Evolutionary conservation across 768 basidiomycete species (phyloP).

Genomic region (Lyophyllum decastes): DNA sequence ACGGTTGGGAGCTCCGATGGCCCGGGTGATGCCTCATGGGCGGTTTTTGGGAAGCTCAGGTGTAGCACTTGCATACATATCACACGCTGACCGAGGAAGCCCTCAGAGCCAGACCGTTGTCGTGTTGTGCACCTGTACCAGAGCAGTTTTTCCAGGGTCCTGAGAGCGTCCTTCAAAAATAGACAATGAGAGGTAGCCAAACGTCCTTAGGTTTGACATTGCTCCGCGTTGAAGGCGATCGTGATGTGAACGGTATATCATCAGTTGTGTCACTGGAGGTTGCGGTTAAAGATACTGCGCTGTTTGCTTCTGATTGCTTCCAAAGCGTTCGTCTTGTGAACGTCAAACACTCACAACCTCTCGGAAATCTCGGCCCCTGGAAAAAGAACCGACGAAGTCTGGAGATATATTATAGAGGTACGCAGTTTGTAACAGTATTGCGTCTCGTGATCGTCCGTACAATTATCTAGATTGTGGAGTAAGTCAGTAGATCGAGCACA

Average conservation of each 20-base stretch:
- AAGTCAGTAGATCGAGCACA: background rate
- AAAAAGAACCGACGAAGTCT: no score
- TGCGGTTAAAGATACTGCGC: background rate
- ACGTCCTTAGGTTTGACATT: background rate
- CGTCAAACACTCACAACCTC: background rate
- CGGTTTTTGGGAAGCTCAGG: background rate
- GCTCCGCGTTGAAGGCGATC: background rate
- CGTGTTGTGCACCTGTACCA: background rate
- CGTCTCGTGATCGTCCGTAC: background rate
- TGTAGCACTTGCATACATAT: background rate
- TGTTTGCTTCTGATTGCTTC: background rate
- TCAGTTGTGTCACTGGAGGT: background rate
- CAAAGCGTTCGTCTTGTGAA: background rate
- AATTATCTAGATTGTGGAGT: background rate
- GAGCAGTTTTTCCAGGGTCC: background rate
- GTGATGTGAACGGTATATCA: background rate
- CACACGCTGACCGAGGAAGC: background rate
- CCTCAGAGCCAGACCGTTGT: background rate
- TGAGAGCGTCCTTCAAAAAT: background rate
- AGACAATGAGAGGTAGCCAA: background rate
- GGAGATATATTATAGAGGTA: background rate
- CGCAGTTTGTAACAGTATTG: background rate
- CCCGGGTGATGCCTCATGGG: conserved; percentile 3
- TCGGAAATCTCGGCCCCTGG: background rate
- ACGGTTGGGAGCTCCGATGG: conserved; percentile 3